Percentiles rank a stretch among this genome's conserved stretches.
phyloP scores from a whole-genome alignment of 1,139 yeast genomes.

The Geotrichum carabidarum region DNA sequence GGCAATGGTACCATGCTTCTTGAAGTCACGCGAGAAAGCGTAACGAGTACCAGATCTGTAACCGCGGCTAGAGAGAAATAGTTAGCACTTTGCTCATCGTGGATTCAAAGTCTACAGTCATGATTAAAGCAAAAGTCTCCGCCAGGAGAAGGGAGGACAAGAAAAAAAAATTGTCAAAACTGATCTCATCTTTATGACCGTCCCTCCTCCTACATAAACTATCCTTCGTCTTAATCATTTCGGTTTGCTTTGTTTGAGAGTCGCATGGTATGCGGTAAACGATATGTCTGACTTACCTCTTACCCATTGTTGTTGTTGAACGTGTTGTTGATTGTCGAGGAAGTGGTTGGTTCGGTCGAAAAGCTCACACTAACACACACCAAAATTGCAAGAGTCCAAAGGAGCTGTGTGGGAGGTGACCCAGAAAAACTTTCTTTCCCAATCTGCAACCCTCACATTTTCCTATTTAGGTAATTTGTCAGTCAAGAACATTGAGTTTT shows the following conservation, averaged over 20 bases:
- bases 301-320: conserved; percentile 57
- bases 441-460: no score
- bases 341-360: conserved; percentile 14
- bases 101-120: background rate
- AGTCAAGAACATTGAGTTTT: no score
- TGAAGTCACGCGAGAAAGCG: conserved; percentile 99
- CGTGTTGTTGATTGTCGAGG: conserved; percentile 25
- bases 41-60: conserved; percentile 99
- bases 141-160: no score
- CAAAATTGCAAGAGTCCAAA: background rate
- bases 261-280: no score
- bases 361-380: background rate
- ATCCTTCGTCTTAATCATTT: no score
- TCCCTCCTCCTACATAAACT: no score
- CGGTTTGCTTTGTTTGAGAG: no score
- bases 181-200: no score
- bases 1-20: conserved; percentile 93
- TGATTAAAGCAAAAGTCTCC: no score
- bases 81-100: background rate
- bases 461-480: no score
- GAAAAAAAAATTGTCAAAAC: no score
- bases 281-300: conserved; percentile 48
- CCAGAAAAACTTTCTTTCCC: no score
- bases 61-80: conserved; percentile 67
- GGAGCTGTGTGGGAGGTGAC: background rate